Base-by-base conservation (phyloP, 169 alveolate genomes). In the Besnoitia besnoiti region DNA sequence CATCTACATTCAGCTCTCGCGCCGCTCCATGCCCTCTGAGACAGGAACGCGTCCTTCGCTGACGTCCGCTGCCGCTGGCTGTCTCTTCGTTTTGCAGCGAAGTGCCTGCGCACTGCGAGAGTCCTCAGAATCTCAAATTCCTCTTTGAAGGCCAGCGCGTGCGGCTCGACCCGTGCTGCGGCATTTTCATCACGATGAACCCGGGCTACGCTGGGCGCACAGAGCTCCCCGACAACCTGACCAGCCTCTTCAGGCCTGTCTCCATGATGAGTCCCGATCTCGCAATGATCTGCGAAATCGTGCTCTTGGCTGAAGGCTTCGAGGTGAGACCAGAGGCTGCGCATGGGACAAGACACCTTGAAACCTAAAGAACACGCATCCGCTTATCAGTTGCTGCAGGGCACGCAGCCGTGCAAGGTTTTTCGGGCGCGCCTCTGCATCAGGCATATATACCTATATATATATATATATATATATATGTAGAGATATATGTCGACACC, bases 251-350 rank as follows among this genome's bases (percentile, higher is more conserved):
- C 97, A 97, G 99, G 92, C 99, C 99, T 7, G 98, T 98, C 91
- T 98, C 99, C 44, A 98, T 98, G 99, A 98, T 98, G 99, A 89
- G 97, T 27, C 99, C 99, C 5, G 99, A 98, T 96, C 95, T 98
- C 49, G 98, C 98, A 91, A 96, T 98, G 96, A 98, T 98, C 96
- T 97, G 99, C 92, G 99, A 98, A 94, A 98, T 98, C 96, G 97
- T 98, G 98, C 98, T 98, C 87, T 97, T 98, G 99, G 98, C 99
- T 42, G 99, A 98, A 97, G 99, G 99, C 75, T 98, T 97, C 96
- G 97, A 97, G 79, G 94, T 84, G 51, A 61, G 94, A 24, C 35
- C 44, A 39, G 97, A 96, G 27, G 67, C 1, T 21, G 67, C 67
- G 30, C 27, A 1, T n/a, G 30, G 30, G 4, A 14, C 67, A 21